Conservation (phyloP, 2,329 filamentous ascomycete species). For the Alternaria arbusti region DNA sequence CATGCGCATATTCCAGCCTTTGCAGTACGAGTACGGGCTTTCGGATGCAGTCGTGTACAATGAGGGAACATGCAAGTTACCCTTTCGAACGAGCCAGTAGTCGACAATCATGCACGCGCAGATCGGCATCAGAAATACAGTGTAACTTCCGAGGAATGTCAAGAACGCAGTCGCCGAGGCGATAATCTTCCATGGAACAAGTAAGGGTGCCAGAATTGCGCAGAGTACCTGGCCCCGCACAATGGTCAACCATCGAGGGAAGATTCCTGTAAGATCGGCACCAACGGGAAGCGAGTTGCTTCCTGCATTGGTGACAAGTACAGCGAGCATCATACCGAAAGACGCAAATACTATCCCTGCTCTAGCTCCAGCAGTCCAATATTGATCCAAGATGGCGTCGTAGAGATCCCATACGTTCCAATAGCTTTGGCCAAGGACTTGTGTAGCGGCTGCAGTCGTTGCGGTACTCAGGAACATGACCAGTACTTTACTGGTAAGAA, state of each 20-base stretch:
- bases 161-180: constrained; percentile 29
- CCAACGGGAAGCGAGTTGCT: constrained; percentile 36
- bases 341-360: constrained; percentile 36
- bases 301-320: constrained; percentile 34
- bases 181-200: constrained; percentile 38
- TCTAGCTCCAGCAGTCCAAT: constrained; percentile 28
- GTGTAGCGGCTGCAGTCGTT: constrained; percentile 20
- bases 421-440: constrained; percentile 26
- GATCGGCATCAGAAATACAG: constrained; percentile 36
- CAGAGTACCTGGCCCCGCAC: constrained; percentile 29
- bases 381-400: constrained; percentile 24
- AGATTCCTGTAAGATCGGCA: constrained; percentile 33
- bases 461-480: constrained; percentile 29
- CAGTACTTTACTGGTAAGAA: constrained; percentile 27
- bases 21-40: constrained; percentile 25
- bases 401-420: constrained; percentile 35
- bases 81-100: constrained; percentile 25
- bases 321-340: constrained; percentile 32
- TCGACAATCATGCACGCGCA: constrained; percentile 29
- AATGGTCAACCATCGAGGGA: constrained; percentile 35
- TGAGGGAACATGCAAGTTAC: constrained; percentile 28
- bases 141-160: constrained; percentile 35
- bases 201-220: constrained; percentile 21
- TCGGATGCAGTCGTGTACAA: constrained; percentile 15
- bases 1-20: constrained; percentile 30